phyloP scores from a whole-genome alignment of 2,329 filamentous ascomycete genomes.

The Grosmannia penicillata region DNA sequence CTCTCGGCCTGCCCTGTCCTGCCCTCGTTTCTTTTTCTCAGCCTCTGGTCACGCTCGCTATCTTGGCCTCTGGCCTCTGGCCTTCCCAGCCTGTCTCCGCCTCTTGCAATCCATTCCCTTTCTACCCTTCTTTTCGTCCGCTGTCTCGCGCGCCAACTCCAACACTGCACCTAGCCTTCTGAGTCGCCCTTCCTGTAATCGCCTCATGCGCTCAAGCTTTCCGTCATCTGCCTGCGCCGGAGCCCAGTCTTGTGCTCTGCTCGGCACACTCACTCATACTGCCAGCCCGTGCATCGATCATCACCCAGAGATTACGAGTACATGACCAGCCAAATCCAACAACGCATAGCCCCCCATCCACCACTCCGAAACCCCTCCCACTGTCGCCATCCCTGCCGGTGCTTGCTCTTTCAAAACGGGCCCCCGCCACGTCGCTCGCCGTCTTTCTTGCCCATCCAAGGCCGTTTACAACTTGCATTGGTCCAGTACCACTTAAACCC shows the following conservation, averaged over 20 bases:
- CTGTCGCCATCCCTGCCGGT: constrained; percentile 2
- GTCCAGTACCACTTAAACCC: constrained; percentile 1
- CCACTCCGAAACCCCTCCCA: constrained; percentile 3
- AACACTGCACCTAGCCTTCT: too few species aligned
- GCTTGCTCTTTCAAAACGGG: background rate
- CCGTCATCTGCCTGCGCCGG: too few species aligned
- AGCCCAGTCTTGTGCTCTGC: background rate
- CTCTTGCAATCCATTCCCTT: background rate
- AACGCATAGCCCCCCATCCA: background rate
- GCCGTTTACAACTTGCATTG: background rate
- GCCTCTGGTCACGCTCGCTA: background rate
- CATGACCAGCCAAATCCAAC: background rate
- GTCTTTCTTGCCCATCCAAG: background rate
- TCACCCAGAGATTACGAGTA: too few species aligned
- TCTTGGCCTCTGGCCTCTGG: background rate
- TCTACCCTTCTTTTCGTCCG: background rate
- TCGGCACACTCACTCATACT: background rate
- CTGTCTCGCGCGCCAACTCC: too few species aligned
- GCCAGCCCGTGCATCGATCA: constrained; percentile 1
- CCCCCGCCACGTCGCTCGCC: background rate
- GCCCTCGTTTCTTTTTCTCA: background rate
- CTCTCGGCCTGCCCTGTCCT: background rate
- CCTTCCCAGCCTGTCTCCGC: background rate
- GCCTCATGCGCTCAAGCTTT: too few species aligned
- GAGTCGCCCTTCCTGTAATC: too few species aligned